Conservation (phyloP, 371 early-diverging fungal genomes). For the Mucor saturninus region DNA sequence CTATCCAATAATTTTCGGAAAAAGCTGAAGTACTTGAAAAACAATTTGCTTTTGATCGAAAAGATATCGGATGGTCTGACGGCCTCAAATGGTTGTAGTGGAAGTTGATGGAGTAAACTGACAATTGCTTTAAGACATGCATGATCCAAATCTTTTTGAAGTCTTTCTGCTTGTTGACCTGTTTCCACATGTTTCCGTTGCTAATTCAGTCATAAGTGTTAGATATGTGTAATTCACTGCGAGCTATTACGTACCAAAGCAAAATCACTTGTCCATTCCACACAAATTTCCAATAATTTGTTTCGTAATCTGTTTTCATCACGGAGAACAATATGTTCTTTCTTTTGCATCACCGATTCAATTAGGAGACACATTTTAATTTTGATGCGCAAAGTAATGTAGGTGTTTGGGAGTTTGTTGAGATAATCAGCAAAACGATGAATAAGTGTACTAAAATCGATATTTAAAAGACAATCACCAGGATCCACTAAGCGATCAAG, state of each 20-base stretch:
- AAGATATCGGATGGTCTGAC: slow-evolving; percentile 60
- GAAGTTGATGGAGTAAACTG: slow-evolving; percentile 76
- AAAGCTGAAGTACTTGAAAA: slow-evolving; percentile 84
- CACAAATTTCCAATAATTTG: slow-evolving; percentile 74
- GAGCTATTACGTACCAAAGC: slow-evolving; percentile 41
- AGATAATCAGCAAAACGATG: slow-evolving; percentile 78
- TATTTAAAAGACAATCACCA: slow-evolving; percentile 68
- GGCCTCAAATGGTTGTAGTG: slow-evolving; percentile 77
- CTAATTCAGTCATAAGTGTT: neutral
- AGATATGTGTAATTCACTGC: neutral
- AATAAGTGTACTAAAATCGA: slow-evolving; percentile 85
- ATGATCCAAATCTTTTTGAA: slow-evolving; percentile 80
- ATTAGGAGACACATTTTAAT: slow-evolving; percentile 84
- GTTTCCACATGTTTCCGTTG: slow-evolving; percentile 32
- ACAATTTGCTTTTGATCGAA: slow-evolving; percentile 73
- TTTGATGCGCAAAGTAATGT: slow-evolving; percentile 75
- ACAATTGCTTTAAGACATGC: slow-evolving; percentile 86
- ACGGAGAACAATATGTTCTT: slow-evolving; percentile 76
- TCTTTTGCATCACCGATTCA: slow-evolving; percentile 80
- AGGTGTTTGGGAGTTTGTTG: slow-evolving; percentile 65
- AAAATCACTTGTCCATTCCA: slow-evolving; percentile 88
- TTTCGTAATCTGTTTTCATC: slow-evolving; percentile 86
- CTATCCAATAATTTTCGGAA: slow-evolving; percentile 84
- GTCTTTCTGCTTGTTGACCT: slow-evolving; percentile 50
- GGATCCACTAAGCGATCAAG: slow-evolving; percentile 78